Evolutionary conservation across 2,329 filamentous ascomycete species (phyloP), one percentile per base, ranked within the genome.

Genomic region (Dactylonectria macrodidyma): DNA sequence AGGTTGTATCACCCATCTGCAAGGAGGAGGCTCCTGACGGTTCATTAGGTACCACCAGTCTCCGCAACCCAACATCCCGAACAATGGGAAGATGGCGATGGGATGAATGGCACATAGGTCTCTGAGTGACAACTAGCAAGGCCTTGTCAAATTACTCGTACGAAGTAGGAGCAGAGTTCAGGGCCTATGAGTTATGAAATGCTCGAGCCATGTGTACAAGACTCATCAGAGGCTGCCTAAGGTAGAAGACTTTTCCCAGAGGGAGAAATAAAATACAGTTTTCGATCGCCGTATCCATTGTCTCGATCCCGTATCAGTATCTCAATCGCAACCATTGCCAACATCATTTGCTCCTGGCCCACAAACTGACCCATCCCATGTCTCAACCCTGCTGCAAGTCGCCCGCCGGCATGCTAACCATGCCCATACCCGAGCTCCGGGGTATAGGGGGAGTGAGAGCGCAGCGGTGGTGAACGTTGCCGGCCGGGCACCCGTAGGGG

Each of bases 381-480:
- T 52, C 59, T 50, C 56, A 58, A 55, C 66, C 66, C 66, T 68
- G 58, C 59, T 59, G 55, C 63, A 59, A 57, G 60, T 54, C 58
- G 69, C 61, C 56, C 60, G 59, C 62, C 52, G 54, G 51, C 62
- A 69, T 57, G 62, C 57, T 67, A 36, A 46, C 52, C 24, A 56
- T 33, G 16, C 30, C 34, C 50, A 52, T 34, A 52, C 50, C 58
- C 46, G 46, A 46, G 51, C 58, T 62, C 63, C 52, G 58, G 63
- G 63, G 63, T 66, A 66, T 66, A 59, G 58, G 34, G 63, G 46
- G 59, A 24, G 65, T 19, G 7, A 30, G 26, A 71, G 65, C 59
- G 64, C 52, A 62, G 67, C 69, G 50, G 69, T 59, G 66, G 67
- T 74, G 70, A 65, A 62, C 56, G 62, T 71, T 75, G 73, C 71